A percentile compares a stretch with the other conserved stretches of the same genome.
These are phyloP conservation scores for Entophlyctis helioformis DNA, from an alignment of 192 early-diverging fungal genomes.

Conservation along the genomic window DNA sequence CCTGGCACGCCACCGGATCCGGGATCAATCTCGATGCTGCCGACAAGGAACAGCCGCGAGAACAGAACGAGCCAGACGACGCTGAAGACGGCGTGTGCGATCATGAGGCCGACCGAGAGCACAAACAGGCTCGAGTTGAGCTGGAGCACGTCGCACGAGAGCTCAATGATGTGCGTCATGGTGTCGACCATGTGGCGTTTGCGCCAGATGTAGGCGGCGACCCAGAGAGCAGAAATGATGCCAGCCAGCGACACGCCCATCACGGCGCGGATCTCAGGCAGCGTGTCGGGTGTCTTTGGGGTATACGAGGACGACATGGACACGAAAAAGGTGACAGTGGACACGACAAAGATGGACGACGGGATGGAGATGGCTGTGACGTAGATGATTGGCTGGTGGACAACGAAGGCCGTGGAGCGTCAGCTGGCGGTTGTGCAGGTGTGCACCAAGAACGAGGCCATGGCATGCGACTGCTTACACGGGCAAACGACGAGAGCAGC, in stretches of 20 bases:
- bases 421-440: too few species aligned
- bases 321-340: too few species aligned
- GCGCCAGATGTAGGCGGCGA: conserved; percentile 7
- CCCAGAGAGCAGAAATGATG: conserved; percentile 14
- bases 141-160: conserved; percentile 60
- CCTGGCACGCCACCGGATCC: conserved; percentile 1
- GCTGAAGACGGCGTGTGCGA: conserved; percentile 44
- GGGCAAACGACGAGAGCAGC: too few species aligned
- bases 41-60: conserved; percentile 51
- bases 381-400: too few species aligned
- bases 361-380: too few species aligned
- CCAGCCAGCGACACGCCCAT: conserved; percentile 7
- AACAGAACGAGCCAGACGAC: conserved; percentile 57
- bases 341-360: too few species aligned
- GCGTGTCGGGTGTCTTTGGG: too few species aligned
- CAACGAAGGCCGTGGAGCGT: too few species aligned
- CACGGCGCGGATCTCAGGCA: too few species aligned
- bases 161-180: conserved; percentile 24
- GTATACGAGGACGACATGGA: too few species aligned
- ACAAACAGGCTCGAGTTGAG: conserved; percentile 57
- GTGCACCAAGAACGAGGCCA: too few species aligned
- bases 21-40: conserved; percentile 16
- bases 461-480: too few species aligned
- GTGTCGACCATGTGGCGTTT: conserved; percentile 17
- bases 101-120: conserved; percentile 45